A percentile compares a stretch with the other conserved stretches of the same genome.
Conservation (phyloP, 208 protist genomes). For the Leishmania arabica region DNA sequence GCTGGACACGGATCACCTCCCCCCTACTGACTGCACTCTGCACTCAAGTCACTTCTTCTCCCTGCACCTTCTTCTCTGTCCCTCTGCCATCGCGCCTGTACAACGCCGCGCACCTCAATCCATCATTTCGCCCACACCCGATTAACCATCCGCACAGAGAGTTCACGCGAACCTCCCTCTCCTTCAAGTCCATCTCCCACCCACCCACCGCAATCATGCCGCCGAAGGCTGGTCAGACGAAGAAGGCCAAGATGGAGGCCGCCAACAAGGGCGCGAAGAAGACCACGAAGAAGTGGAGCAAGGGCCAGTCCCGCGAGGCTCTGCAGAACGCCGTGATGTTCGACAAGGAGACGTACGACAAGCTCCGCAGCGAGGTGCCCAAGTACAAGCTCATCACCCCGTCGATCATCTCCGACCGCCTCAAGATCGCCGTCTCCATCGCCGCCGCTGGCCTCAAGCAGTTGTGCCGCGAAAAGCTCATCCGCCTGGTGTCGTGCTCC, state of each 20-base stretch:
- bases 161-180: constrained; percentile 28
- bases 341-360: constrained; percentile 87
- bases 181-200: constrained; percentile 6
- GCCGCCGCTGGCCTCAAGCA: constrained; percentile 87
- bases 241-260: constrained; percentile 77
- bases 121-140: neutral
- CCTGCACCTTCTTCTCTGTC: neutral
- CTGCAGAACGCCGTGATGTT: constrained; percentile 93
- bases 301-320: constrained; percentile 88
- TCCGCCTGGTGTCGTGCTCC: constrained; percentile 78
- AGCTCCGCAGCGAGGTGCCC: constrained; percentile 87
- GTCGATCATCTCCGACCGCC: constrained; percentile 87
- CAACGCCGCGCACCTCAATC: neutral
- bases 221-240: constrained; percentile 70
- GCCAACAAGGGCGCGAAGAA: constrained; percentile 81
- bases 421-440: constrained; percentile 88
- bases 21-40: neutral
- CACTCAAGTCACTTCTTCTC: neutral
- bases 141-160: constrained; percentile 16
- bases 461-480: constrained; percentile 82
- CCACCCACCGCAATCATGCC: constrained; percentile 39
- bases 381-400: constrained; percentile 94
- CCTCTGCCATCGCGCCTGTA: neutral
- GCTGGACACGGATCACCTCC: neutral
- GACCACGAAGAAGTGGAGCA: constrained; percentile 94